phyloP scores from a whole-genome alignment of 1,139 yeast species.

The Geotrichum carabidarum region DNA sequence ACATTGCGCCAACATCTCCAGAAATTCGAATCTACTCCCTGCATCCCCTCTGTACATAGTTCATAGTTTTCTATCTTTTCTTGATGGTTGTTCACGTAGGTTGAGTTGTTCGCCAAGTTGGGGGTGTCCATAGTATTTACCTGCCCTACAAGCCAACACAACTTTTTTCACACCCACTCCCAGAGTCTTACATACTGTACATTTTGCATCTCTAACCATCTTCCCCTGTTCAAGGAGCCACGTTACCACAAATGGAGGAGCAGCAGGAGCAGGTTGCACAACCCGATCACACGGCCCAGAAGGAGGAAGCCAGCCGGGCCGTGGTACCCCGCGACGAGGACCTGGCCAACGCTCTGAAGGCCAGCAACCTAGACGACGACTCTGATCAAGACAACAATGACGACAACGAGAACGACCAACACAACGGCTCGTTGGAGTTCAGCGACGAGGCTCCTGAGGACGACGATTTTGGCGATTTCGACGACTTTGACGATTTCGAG shows the following conservation, averaged over 20 bases:
- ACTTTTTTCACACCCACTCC: too few relatives aligned
- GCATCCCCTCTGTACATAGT: background rate
- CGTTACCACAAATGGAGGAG: background rate
- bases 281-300: background rate
- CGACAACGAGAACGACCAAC: background rate
- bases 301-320: background rate
- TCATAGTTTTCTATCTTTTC: background rate
- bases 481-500: conserved; percentile 20
- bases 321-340: too few relatives aligned
- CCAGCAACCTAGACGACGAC: background rate
- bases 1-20: conserved; percentile 25
- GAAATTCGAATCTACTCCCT: conserved; percentile 22
- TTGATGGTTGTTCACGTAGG: background rate
- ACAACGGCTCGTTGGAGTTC: background rate
- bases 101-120: background rate
- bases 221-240: background rate
- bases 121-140: too few relatives aligned
- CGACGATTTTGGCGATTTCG: background rate
- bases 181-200: too few relatives aligned
- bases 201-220: too few relatives aligned
- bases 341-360: too few relatives aligned
- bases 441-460: conserved; percentile 1
- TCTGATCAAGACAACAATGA: background rate
- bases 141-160: too few relatives aligned
- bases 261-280: background rate